These are phyloP conservation scores for Gastrolobium villosum DNA, from an alignment of 306 rosid genomes.

Conservation along the genomic window DNA sequence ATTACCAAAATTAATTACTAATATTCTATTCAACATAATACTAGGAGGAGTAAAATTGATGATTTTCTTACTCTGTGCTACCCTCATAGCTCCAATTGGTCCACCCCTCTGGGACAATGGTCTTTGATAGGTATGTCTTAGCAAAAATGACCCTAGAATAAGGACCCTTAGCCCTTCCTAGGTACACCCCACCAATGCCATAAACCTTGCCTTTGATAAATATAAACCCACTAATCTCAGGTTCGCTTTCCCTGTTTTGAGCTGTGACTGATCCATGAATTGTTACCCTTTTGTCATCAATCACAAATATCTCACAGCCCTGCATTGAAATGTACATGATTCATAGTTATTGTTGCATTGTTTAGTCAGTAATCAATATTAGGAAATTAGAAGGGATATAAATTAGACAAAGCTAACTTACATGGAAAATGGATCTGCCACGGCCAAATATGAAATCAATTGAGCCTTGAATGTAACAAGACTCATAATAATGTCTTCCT, in stretches of 20 bases:
- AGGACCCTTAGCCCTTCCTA: constrained; percentile 83
- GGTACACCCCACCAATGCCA: constrained; percentile 72
- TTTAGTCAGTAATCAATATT: not conserved
- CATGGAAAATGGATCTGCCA: constrained; percentile 68
- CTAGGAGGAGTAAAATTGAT: not conserved
- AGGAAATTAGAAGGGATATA: not conserved
- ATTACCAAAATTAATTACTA: constrained; percentile 8
- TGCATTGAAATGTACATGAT: constrained; percentile 37
- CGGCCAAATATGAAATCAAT: constrained; percentile 97
- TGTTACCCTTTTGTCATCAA: constrained; percentile 68
- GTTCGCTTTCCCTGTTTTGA: constrained; percentile 56
- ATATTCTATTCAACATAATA: not conserved
- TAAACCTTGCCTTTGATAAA: constrained; percentile 69
- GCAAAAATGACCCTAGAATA: constrained; percentile 75
- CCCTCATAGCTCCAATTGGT: constrained; percentile 78
- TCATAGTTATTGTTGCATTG: no score
- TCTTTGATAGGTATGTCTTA: constrained; percentile 64
- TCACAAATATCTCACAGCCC: constrained; percentile 83
- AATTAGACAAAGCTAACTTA: constrained; percentile 24
- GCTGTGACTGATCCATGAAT: constrained; percentile 80
- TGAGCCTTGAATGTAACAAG: constrained; percentile 84
- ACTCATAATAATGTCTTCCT: constrained; percentile 88
- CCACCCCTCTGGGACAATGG: constrained; percentile 75
- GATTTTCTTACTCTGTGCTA: constrained; percentile 65
- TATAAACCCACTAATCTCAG: constrained; percentile 73